Base-by-base conservation (phyloP, 2,329 filamentous ascomycete genomes). In the Colletotrichum sp. region DNA sequence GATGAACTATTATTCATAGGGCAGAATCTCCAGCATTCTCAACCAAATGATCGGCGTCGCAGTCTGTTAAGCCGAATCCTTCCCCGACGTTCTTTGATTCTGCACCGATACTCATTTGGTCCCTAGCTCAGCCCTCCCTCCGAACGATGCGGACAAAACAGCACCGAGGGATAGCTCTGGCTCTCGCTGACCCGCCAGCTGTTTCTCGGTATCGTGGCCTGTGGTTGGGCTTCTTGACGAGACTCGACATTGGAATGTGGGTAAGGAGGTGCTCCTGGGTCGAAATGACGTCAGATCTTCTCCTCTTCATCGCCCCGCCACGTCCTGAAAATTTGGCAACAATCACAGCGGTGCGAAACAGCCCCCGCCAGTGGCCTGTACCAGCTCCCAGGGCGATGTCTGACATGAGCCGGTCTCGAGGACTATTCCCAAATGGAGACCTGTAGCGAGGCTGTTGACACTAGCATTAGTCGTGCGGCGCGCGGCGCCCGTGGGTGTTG, bases 341-440 rank as follows among this genome's bases (percentile, higher is more conserved):
- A 49, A 32, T 62, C 68, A 55, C 63, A 55, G n/a, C 32, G 30
- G 21, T 55, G 69, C 69, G 63, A 69, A 68, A 65, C 64, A 8
- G 34, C 32, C 44, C 44, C 28, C 68, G 24, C 39, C 68, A 28
- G 57, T 18, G 15, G 55, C 57, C 30, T 39, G 44, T 30, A 24
- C 64, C 16, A 49, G 64, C 57, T 32, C 28, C 39, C 26, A 49
- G 28, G 49, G 39, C 28, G 30, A 24, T 44, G 64, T 34, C 28
- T 73, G 74, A 69, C 68, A 66, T 59, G 64, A 76, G 74, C 68
- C 70, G 70, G 64, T 44, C 64, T 68, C n/a, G 70, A 68, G 64
- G 55, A 12, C 26, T 26, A 28, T 52, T 15, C 18, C 39, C 44
- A 59, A 64, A 36, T 66, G n/a, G 70, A 65, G 64, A 28, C 59